A percentile compares a stretch with the other conserved stretches of the same genome.
phyloP scores from a whole-genome alignment of 1,284 basidiomycete species.

The Trichosporon inkin region DNA sequence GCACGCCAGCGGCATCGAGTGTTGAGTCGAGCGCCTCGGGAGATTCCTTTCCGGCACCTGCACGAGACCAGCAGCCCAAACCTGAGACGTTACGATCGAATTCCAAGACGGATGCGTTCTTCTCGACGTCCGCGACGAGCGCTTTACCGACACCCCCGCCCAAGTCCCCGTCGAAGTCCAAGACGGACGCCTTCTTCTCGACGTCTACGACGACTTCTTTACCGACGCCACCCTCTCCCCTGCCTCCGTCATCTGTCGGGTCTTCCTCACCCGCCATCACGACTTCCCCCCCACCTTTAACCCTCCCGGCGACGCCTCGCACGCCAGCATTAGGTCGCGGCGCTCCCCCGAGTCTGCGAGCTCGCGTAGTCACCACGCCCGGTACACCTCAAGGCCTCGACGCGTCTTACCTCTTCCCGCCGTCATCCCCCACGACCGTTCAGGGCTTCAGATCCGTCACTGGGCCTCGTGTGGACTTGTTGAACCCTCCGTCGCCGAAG shows the following conservation, averaged over 20 bases:
- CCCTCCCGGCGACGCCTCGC: background rate
- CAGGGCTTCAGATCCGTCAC: constrained; percentile 4
- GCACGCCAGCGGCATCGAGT: background rate
- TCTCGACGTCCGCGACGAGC: constrained; percentile 19
- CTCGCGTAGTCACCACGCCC: constrained; percentile 19
- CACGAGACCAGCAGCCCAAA: background rate
- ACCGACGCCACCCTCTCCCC: background rate
- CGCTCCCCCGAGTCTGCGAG: constrained; percentile 10
- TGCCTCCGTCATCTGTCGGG: background rate
- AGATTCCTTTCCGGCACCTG: background rate
- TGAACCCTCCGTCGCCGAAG: background rate
- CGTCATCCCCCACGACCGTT: background rate
- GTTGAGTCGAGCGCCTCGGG: background rate
- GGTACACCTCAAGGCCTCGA: background rate
- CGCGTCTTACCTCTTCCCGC: constrained; percentile 10
- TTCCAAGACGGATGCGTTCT: constrained; percentile 45
- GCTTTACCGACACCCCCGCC: too few species aligned
- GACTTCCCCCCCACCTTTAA: background rate
- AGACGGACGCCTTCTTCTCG: constrained; percentile 45
- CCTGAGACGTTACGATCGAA: constrained; percentile 15
- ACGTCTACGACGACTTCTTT: constrained; percentile 6
- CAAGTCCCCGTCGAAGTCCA: constrained; percentile 25
- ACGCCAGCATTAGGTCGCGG: constrained; percentile 5
- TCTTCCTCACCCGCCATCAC: background rate
- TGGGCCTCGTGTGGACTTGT: background rate